Percentiles rank a stretch among this genome's conserved stretches.
Conservation (phyloP, 2,329 filamentous ascomycete genomes). For the Colletotrichum coccodes region DNA sequence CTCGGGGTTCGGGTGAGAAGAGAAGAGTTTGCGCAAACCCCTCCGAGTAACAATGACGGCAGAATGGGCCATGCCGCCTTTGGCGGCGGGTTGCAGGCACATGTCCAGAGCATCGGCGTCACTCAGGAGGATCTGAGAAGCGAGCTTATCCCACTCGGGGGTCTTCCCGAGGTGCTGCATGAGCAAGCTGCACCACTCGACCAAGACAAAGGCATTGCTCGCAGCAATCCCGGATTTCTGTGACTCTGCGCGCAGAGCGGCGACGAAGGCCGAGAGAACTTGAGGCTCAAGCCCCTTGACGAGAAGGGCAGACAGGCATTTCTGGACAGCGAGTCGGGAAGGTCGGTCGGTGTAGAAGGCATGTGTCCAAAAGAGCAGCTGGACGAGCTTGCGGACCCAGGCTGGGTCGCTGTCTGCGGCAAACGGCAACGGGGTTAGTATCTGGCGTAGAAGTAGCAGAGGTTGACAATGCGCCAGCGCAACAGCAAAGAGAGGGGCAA, state of each 20-base stretch:
- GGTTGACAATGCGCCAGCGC: background rate
- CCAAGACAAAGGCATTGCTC: conserved; percentile 85
- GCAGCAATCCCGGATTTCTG: conserved; percentile 81
- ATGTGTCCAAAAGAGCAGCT: conserved; percentile 87
- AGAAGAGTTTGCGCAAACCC: conserved; percentile 80
- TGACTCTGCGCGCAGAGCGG: conserved; percentile 76
- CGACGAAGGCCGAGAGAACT: conserved; percentile 71
- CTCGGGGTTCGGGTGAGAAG: conserved; percentile 64
- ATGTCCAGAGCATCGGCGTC: conserved; percentile 81
- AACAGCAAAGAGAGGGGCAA: background rate
- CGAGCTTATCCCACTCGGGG: conserved; percentile 71
- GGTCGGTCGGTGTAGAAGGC: conserved; percentile 86
- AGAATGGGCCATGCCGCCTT: conserved; percentile 74
- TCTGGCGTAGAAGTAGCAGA: background rate
- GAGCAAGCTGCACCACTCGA: conserved; percentile 88
- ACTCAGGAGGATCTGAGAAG: conserved; percentile 72
- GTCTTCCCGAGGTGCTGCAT: conserved; percentile 76
- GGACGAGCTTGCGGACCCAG: conserved; percentile 67
- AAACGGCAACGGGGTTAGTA: conserved; percentile 21
- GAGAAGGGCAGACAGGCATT: conserved; percentile 78
- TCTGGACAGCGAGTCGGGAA: conserved; percentile 85
- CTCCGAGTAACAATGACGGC: conserved; percentile 83
- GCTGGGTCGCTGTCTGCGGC: conserved; percentile 57
- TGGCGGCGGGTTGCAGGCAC: conserved; percentile 74
- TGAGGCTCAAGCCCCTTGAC: conserved; percentile 65